phyloP scores from a whole-genome alignment of 2,329 filamentous ascomycete species.

The Akanthomyces muscarius region DNA sequence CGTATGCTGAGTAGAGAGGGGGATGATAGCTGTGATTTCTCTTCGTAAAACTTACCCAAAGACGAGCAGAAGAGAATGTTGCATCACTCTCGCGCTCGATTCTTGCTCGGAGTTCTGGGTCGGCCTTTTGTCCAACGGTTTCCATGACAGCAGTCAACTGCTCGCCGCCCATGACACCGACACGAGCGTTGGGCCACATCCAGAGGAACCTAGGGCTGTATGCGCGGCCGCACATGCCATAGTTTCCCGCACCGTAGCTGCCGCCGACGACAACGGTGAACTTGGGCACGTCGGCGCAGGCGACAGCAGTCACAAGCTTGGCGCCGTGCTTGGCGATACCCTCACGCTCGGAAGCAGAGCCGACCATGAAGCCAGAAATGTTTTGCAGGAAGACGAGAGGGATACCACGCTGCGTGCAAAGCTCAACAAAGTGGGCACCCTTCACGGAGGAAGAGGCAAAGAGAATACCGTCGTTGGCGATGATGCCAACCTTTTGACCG shows the following conservation, averaged over 20 bases:
- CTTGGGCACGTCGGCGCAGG: constrained; percentile 91
- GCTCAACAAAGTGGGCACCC: constrained; percentile 93
- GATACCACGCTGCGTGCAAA: constrained; percentile 85
- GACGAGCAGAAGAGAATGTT: constrained; percentile 77
- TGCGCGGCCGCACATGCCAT: constrained; percentile 95
- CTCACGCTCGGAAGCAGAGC: constrained; percentile 82
- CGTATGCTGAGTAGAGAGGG: constrained; percentile 8
- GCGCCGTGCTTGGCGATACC: constrained; percentile 98
- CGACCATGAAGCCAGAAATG: constrained; percentile 98
- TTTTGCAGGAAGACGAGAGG: constrained; percentile 94
- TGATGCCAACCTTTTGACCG: constrained; percentile 84
- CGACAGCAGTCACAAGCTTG: constrained; percentile 92
- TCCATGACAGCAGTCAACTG: constrained; percentile 93
- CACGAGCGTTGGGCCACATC: constrained; percentile 97
- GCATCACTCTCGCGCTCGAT: constrained; percentile 91
- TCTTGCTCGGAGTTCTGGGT: constrained; percentile 73
- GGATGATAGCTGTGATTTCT: background rate
- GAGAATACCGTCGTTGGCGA: constrained; percentile 94
- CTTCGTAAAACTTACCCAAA: constrained; percentile 64
- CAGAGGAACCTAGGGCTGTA: constrained; percentile 89
- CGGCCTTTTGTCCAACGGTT: constrained; percentile 78
- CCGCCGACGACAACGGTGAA: constrained; percentile 95
- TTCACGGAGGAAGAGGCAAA: constrained; percentile 88
- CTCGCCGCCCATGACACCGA: constrained; percentile 93
- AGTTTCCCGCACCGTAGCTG: constrained; percentile 91